Evolutionary conservation across 192 early-diverging fungal species (phyloP), one percentile per base, ranked within the genome.

Genomic region (Coemansia sp.): DNA sequence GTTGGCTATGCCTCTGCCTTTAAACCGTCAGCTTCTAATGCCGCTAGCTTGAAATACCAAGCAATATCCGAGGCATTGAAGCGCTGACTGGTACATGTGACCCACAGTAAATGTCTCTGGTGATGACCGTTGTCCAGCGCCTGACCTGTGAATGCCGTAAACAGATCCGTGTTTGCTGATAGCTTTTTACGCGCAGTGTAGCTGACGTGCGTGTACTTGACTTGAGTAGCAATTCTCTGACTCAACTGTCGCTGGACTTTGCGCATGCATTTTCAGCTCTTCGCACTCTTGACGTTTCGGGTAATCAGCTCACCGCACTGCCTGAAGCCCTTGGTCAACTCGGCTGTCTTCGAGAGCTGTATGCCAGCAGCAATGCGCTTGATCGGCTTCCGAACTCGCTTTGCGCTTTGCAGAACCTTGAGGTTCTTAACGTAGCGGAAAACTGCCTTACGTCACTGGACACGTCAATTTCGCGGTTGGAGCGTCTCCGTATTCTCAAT

Each of bases 311-410:
- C 7, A 26, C 64, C 11, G 63, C 40, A 21, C 47, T 83, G 46
- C 81, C 81, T 17, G 67, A 69, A 22, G 81, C 74, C 7, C 60
- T 83, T 38, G 53, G 72, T 50, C 64, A 60, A 23, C 60, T 83
- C 17, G 49, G 54, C 26, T 48, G 63, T n/a, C 67, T 83, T 20
- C 72, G 72, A 26, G 72, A 75, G 19, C 66, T 83, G 44, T 68
- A 83, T 17, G 67, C 67, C 20, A 65, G 62, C 48, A 65, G 67
- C 38, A 83, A 83, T 38, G 60, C 58, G 58, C 60, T 83, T 31
- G 58, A 21, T 23, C 36, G 47, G 12, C 59, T 83, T 42, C 81
- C 81, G 14, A 58, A 40, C 11, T 60, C 75, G 7, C 49, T 83
- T 12, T 70, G 72, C 36, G 58, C 69, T 28, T 66, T 83, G 54